Conservation (phyloP, 805 yeast species). For the Zygoascus flipseniorum region DNA sequence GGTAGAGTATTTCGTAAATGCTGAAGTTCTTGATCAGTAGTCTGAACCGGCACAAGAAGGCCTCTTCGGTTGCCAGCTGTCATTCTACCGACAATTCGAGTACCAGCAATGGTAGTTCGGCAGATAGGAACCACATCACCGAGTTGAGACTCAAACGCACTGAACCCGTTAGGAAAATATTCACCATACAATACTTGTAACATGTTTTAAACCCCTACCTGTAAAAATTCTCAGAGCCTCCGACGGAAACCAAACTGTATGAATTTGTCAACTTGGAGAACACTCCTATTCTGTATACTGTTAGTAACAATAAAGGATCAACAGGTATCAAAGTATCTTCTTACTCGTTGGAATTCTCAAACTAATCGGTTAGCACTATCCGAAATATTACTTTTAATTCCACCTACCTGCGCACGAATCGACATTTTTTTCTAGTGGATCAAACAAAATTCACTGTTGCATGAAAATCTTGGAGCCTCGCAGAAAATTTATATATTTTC, state of each 20-base stretch:
- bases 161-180: conserved; percentile 28
- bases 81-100: conserved; percentile 96
- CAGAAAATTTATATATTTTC: background rate
- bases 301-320: background rate
- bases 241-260: conserved; percentile 92
- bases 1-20: conserved; percentile 95
- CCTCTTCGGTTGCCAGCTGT: conserved; percentile 99
- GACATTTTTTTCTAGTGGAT: conserved; percentile 19
- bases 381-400: background rate
- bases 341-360: conserved; percentile 72
- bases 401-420: conserved; percentile 27
- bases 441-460: background rate
- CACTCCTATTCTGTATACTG: conserved; percentile 59
- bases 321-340: conserved; percentile 5
- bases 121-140: conserved; percentile 95
- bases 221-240: conserved; percentile 77
- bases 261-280: conserved; percentile 93
- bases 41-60: conserved; percentile 89
- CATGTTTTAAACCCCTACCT: conserved; percentile 32
- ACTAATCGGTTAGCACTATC: conserved; percentile 27
- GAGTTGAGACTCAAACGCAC: conserved; percentile 95
- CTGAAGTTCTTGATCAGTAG: conserved; percentile 97
- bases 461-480: background rate
- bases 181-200: background rate
- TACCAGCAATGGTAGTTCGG: conserved; percentile 96